These are phyloP conservation scores for Trametes hirsuta DNA, from an alignment of 1,284 basidiomycete species.

Conservation along the genomic window DNA sequence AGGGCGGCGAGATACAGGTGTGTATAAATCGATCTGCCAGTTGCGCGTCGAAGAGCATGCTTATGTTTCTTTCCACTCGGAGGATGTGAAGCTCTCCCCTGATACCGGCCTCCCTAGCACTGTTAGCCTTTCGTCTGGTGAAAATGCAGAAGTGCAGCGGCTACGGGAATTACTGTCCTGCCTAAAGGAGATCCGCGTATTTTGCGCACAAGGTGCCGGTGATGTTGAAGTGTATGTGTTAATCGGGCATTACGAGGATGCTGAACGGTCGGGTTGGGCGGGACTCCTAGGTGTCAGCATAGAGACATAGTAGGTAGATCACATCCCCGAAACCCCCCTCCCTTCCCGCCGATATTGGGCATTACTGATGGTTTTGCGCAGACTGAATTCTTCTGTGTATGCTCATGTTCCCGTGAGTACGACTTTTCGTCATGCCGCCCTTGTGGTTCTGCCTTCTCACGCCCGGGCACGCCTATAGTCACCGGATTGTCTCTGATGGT, in stretches of 20 bases:
- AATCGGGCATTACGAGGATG: conserved; percentile 24
- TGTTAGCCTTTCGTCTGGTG: conserved; percentile 3
- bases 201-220: conserved; percentile 13
- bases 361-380: background rate
- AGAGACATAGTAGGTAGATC: conserved; percentile 8
- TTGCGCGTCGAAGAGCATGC: background rate
- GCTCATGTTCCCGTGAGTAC: too few species aligned
- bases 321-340: background rate
- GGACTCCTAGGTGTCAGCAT: conserved; percentile 33
- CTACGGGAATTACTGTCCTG: conserved; percentile 22
- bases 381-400: too few species aligned
- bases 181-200: conserved; percentile 23
- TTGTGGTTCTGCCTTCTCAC: too few species aligned
- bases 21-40: background rate
- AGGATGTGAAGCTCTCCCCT: conserved; percentile 18
- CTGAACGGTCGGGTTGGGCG: conserved; percentile 23
- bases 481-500: too few species aligned
- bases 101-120: conserved; percentile 19
- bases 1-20: background rate
- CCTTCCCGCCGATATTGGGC: background rate
- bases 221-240: conserved; percentile 26
- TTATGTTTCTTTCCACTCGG: background rate
- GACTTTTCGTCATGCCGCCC: too few species aligned
- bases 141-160: conserved; percentile 2
- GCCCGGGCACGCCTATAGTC: too few species aligned